Evolutionary conservation across 192 early-diverging fungal species (phyloP), one percentile per base, ranked within the genome.

Genomic region (Backusella parvicylindrica): DNA sequence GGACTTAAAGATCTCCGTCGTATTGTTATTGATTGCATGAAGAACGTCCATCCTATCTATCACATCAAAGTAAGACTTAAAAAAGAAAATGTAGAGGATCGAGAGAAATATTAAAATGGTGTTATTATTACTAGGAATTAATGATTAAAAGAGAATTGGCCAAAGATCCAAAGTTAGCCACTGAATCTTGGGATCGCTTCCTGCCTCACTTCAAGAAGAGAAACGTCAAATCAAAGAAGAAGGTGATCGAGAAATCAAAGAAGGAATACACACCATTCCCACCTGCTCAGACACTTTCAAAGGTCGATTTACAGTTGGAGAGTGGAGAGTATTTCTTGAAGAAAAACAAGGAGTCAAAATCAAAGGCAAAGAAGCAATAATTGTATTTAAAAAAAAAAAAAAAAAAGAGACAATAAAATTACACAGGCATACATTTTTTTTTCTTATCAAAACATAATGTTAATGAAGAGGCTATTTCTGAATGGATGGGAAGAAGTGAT

Each of bases 141-240:
- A 99, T 99, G 98, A 98, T 99, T 73, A 96, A 97, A 75, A 91
- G 96, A 56, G 98, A 99, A 82, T 81, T 99, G 60, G 95, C 97
- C 16, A 98, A 98, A 80, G 98, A 99, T 83, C 93, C 94, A 0
- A 97, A 97, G 70, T 83, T 99, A 73, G 92, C 91, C 16, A 88
- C 92, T 37, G 97, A 98, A 82, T 94, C 92, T 6, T 99, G 98
- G 98, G 98, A 99, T 70, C 86, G 98, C 26, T 99, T 99, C 84
- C 84, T 98, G 68, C 98, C 98, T 8, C 86, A 97, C 68, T 99
- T 99, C 89, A 96, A 96, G 81, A 97, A 97, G 86, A 87, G 91
- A 80, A 96, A 96, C 64, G 80, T 89, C 73, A 90, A 92, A 75
- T 84, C 85, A 63, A 86, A 89, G 71, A 92, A 93, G 83, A 87